Evolutionary conservation across 306 rosid species (phyloP).

Genomic region (Trifolium dubium): DNA sequence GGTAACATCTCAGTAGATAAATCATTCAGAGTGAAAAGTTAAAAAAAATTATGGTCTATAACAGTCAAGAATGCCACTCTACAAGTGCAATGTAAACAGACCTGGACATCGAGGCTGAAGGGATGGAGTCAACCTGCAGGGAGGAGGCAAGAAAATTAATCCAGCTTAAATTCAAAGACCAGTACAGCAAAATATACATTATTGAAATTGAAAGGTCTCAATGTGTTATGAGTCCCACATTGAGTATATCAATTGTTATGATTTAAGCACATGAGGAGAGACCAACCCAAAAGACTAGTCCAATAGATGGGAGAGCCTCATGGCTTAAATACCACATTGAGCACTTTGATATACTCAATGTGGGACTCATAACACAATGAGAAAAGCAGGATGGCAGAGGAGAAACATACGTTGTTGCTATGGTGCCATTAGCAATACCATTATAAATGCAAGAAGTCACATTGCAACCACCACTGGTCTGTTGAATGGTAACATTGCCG

Average conservation of each 20-base stretch:
- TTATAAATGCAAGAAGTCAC: conserved; percentile 83
- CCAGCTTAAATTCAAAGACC: conserved; percentile 17
- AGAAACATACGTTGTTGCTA: conserved; percentile 66
- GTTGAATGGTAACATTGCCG: conserved; percentile 80
- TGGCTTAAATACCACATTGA: no score
- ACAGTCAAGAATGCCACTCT: conserved; percentile 12
- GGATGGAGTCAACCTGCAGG: conserved; percentile 72
- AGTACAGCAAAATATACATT: background rate
- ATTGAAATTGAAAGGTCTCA: conserved; percentile 8
- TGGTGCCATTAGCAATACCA: conserved; percentile 84
- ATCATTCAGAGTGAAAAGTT: conserved; percentile 9
- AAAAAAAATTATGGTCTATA: background rate
- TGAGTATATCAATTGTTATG: no score
- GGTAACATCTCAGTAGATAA: conserved; percentile 10
- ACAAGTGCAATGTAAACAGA: conserved; percentile 41
- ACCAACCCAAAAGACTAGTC: no score
- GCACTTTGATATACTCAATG: no score
- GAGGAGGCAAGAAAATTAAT: conserved; percentile 28
- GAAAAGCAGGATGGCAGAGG: conserved; percentile 10
- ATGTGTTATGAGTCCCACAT: no score
- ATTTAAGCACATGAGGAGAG: no score
- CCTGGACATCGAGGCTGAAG: conserved; percentile 99
- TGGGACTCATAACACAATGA: no score
- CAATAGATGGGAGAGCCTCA: no score
- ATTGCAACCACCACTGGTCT: conserved; percentile 86